Conservation (phyloP, 192 early-diverging fungal genomes). For the Backusella sp. region DNA sequence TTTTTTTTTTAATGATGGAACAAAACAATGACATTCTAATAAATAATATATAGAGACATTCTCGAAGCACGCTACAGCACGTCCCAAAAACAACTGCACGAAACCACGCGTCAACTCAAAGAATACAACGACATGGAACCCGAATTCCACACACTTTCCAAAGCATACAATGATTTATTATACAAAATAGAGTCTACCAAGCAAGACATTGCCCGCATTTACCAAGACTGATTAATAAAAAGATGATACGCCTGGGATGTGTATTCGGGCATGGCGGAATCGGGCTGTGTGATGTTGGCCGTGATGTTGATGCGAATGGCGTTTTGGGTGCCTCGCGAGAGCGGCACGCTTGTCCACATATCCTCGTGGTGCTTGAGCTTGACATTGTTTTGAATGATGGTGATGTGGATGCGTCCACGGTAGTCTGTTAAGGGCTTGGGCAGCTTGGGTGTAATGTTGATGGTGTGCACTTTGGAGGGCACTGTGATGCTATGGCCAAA, state of each 20-base stretch:
- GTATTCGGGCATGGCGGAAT: conserved; percentile 7
- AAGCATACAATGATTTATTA: background rate
- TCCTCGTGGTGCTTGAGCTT: conserved; percentile 9
- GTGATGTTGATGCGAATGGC: conserved; percentile 20
- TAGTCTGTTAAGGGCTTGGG: conserved; percentile 2
- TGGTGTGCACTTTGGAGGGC: conserved; percentile 10
- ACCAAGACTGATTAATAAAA: conserved; percentile 37
- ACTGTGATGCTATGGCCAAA: conserved; percentile 24
- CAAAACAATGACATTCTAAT: no score
- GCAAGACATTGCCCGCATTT: conserved; percentile 30
- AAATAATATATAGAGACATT: background rate
- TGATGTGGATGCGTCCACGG: conserved; percentile 9
- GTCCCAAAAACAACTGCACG: background rate
- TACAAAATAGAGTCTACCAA: background rate
- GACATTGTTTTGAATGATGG: conserved; percentile 9
- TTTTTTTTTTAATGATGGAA: background rate
- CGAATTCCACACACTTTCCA: background rate
- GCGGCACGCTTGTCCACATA: conserved; percentile 2
- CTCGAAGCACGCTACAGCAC: background rate
- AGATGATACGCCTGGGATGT: conserved; percentile 15
- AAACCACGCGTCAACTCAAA: background rate
- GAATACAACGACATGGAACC: background rate
- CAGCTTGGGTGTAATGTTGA: conserved; percentile 14
- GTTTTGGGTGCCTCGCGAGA: conserved; percentile 13
- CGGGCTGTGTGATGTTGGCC: conserved; percentile 13